Percentiles rank a stretch among this genome's conserved stretches.
These are phyloP conservation scores for Candida krabiensis DNA, from an alignment of 805 yeast genomes.

Conservation along the genomic window DNA sequence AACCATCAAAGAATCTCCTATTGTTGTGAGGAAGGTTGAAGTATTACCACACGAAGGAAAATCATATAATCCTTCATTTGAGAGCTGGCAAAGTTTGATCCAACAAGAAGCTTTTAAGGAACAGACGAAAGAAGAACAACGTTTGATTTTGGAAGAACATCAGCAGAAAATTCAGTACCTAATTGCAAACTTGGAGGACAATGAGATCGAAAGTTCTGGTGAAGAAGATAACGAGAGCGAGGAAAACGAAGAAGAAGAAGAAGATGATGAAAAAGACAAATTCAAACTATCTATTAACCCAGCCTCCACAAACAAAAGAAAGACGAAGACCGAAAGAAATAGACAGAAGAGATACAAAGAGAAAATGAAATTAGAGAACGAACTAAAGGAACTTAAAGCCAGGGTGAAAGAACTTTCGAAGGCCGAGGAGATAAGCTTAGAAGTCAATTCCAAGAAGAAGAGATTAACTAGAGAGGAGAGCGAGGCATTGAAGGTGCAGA, in stretches of 20 bases:
- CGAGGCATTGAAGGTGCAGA: slow-evolving; percentile 25
- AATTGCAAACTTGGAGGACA: slow-evolving; percentile 60
- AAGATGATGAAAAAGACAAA: slow-evolving; percentile 30
- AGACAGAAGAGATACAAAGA: slow-evolving; percentile 63
- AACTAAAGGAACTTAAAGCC: slow-evolving; percentile 54
- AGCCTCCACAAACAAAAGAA: slow-evolving; percentile 65
- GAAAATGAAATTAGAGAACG: slow-evolving; percentile 51
- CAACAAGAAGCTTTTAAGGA: slow-evolving; percentile 65
- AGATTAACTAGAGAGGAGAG: slow-evolving; percentile 15
- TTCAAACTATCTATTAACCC: slow-evolving; percentile 66
- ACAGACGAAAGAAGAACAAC: slow-evolving; percentile 63
- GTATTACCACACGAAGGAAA: slow-evolving; percentile 77
- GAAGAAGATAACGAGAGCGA: slow-evolving; percentile 41
- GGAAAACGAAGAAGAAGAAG: slow-evolving; percentile 37
- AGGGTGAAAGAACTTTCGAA: slow-evolving; percentile 61
- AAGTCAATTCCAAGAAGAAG: slow-evolving; percentile 5
- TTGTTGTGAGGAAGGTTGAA: slow-evolving; percentile 51
- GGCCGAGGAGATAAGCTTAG: slow-evolving; percentile 43
- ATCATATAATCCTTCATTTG: slow-evolving; percentile 87
- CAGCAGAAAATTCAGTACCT: slow-evolving; percentile 62
- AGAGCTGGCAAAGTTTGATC: slow-evolving; percentile 77
- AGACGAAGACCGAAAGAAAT: slow-evolving; percentile 78
- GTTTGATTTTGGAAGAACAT: slow-evolving; percentile 60
- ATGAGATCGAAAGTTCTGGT: slow-evolving; percentile 47
- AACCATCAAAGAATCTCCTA: slow-evolving; percentile 53